Base-by-base conservation (phyloP, 345 rosid species). In the Lepidium didymum region DNA sequence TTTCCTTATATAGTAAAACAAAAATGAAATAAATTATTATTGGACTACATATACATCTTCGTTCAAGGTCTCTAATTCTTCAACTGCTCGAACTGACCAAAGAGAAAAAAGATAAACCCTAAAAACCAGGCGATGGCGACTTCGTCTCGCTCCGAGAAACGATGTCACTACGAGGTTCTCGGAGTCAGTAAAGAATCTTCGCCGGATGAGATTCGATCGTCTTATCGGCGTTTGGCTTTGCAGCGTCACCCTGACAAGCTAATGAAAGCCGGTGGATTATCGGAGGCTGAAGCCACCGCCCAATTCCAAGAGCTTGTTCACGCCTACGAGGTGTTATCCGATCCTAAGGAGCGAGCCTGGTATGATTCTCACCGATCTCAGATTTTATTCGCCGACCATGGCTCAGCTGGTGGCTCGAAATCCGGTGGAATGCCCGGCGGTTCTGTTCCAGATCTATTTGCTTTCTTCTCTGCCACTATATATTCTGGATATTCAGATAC, bases 241-340 rank as follows among this genome's bases (percentile, higher is more conserved):
- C 97, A 82, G 50, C 96, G 94, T 78, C 97, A 94, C 68, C 99
- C 99, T 4, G 99, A 94, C 74, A 94, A 94, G 91, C 99, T 94
- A 16, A 73, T 94, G 47, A 81, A 86, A 56, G 85, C 97, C 49
- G 87, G 93, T 34, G 97, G 96, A 23, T 37, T 94, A 45, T 77
- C 85, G 51, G 87, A 81, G 50, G 76, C 84, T 13, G 93, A 89
- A 25, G 97, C 97, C 71, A 91, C 97, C 55, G 87, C 95, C 23
- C 90, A 85, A 74, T 94, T 91, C 79, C 99, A 94, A 74, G 96
- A 91, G 79, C 96, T 94, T 16, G 77, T 78, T 43, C 87, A 85
- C 67, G 95, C 97, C 6, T 91, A 89, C 75, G 96, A 89, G 72
- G 87, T 91, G 67, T 82, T 91, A 76, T 87, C 90, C 16, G 97